phyloP scores from a whole-genome alignment of 345 rosid genomes.

The Citrus glauca region DNA sequence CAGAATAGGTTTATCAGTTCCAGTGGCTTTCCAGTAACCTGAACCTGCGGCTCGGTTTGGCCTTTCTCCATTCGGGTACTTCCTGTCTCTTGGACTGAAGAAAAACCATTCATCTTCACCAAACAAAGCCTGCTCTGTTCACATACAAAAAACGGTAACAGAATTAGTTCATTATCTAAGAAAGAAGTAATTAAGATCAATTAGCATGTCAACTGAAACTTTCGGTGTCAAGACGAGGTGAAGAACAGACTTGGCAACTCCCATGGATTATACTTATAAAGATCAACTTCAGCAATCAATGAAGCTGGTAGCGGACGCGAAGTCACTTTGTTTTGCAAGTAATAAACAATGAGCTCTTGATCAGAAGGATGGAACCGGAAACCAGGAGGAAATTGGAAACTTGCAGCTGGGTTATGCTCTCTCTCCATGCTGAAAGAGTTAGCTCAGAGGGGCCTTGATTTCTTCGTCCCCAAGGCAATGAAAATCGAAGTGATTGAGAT shows the following conservation, averaged over 20 bases:
- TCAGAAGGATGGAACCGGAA: constrained; percentile 60
- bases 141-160: background rate
- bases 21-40: constrained; percentile 54
- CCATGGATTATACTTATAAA: constrained; percentile 52
- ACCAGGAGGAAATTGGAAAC: constrained; percentile 45
- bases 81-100: constrained; percentile 52
- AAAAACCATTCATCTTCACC: constrained; percentile 71
- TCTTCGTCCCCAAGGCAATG: background rate
- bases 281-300: constrained; percentile 45
- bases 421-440: constrained; percentile 19
- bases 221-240: background rate
- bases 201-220: background rate
- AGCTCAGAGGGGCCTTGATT: background rate
- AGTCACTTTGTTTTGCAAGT: constrained; percentile 42
- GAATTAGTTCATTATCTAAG: background rate
- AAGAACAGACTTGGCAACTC: constrained; percentile 42
- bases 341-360: constrained; percentile 46
- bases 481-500: background rate
- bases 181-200: background rate
- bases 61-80: constrained; percentile 36
- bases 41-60: constrained; percentile 40
- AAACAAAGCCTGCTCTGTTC: constrained; percentile 64
- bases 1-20: constrained; percentile 37
- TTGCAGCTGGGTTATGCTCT: background rate
- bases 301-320: constrained; percentile 44